Evolutionary conservation across 2,329 filamentous ascomycete species (phyloP).

Genomic region (Fusarium nematophilum): DNA sequence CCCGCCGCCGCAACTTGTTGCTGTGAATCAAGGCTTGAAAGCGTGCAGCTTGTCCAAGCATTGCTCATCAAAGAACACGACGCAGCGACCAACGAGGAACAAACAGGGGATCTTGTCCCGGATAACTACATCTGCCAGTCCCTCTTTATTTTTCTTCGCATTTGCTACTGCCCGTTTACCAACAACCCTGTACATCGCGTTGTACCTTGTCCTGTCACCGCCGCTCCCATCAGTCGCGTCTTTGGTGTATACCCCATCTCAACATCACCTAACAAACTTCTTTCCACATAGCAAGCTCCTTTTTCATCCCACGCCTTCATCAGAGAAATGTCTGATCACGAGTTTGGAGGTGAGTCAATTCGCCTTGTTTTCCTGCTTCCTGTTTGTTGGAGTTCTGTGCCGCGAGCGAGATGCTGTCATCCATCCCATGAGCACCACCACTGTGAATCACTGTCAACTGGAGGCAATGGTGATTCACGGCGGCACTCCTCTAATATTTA

Average conservation of each 20-base stretch:
- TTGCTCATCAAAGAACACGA: no score
- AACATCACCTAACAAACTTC: slow-evolving; percentile 26
- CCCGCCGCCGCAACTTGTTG: not conserved
- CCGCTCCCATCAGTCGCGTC: no score
- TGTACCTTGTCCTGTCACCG: no score
- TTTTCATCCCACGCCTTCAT: slow-evolving; percentile 2
- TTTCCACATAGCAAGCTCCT: slow-evolving; percentile 6
- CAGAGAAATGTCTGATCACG: slow-evolving; percentile 71
- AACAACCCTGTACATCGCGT: no score
- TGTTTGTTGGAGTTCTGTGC: slow-evolving; percentile 3
- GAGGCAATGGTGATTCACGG: slow-evolving; percentile 1
- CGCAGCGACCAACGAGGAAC: no score
- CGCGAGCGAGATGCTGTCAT: not conserved
- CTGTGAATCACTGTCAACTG: slow-evolving; percentile 21
- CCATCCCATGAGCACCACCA: slow-evolving; percentile 11
- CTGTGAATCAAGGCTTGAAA: no score
- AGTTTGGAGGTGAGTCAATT: slow-evolving; percentile 68
- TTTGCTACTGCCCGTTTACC: no score
- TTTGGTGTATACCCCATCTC: no score
- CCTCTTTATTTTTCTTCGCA: no score
- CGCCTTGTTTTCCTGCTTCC: slow-evolving; percentile 15
- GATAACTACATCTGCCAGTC: no score
- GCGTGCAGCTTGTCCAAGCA: no score
- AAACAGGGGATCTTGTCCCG: no score
- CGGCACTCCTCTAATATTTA: slow-evolving; percentile 6